Evolutionary conservation across 2,329 filamentous ascomycete species (phyloP), one percentile per base, ranked within the genome.

Genomic region (Aureobasidium namibiae): DNA sequence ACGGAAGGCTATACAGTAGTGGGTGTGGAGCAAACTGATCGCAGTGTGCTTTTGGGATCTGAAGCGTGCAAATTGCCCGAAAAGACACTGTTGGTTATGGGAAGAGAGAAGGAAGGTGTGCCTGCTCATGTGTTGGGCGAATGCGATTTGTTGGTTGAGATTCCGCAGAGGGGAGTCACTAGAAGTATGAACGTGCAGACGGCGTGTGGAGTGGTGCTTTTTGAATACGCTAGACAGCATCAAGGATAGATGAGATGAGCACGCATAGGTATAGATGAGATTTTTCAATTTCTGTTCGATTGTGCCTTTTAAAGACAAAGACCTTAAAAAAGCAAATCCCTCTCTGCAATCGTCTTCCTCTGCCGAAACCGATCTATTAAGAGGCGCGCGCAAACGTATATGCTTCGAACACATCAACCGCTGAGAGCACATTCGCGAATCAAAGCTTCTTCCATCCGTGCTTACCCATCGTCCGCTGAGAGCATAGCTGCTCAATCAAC

Each of bases 171-270:
- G 50, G 79, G 79, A 0, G 72, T 80, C 7, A 81, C 79, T 33
- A 72, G 79, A 64, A 80, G 78, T 65, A 68, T 82, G 69, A 82
- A 82, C 67, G 79, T 82, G 61, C 79, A 82, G 69, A 81, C 78
- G 24, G 79, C 78, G 13, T 77, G 76, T 14, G 77, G 73, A 0
- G 75, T 80, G 59, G 78, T 79, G 45, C 64, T 80, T 38, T 80
- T 74, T 66, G 79, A 82, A 66, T 80, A 76, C 69, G 73, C 72
- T 67, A 74, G 77, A 63, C 75, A 78, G 64, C 64, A 66, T 52
- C 56, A 56, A 16, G 26, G 42, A 23, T 56, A 38, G n/a, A 42
- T 11, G 5, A 9, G 26, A 29, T 29, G 29, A 31, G 29, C 29
- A 31, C 10, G 29, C n/a, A n/a, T 29, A 29, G 4, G 13, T 34